A percentile compares a stretch with the other conserved stretches of the same genome.
These are phyloP conservation scores for Glarea lozoyensis DNA, from an alignment of 495 filamentous ascomycete species.

Conservation along the genomic window DNA sequence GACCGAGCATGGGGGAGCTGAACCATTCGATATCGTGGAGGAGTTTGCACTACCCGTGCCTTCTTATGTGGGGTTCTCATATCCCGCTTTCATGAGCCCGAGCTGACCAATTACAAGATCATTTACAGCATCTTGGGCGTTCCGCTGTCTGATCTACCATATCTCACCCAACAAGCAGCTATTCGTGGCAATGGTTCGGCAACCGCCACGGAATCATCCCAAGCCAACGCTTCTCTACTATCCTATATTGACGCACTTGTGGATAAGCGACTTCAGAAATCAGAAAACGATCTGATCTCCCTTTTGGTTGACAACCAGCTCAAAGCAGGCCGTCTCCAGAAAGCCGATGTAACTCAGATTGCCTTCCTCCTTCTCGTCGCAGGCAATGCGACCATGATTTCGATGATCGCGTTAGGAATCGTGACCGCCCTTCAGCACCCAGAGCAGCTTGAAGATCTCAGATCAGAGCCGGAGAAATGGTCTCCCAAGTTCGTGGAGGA, in stretches of 20 bases:
- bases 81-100: background rate
- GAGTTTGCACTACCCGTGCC: slow-evolving; percentile 35
- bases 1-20: slow-evolving; percentile 21
- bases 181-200: slow-evolving; percentile 35
- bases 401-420: slow-evolving; percentile 37
- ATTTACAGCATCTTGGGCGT: slow-evolving; percentile 40
- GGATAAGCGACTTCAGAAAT: slow-evolving; percentile 26
- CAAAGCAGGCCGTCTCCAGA: slow-evolving; percentile 27
- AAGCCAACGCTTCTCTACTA: slow-evolving; percentile 30
- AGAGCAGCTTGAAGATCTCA: slow-evolving; percentile 27
- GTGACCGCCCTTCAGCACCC: slow-evolving; percentile 31
- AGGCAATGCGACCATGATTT: slow-evolving; percentile 40
- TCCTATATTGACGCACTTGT: slow-evolving; percentile 29
- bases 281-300: slow-evolving; percentile 34
- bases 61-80: slow-evolving; percentile 28
- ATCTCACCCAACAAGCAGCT: slow-evolving; percentile 30
- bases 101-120: slow-evolving; percentile 22
- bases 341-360: slow-evolving; percentile 31
- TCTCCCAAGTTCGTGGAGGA: slow-evolving; percentile 32
- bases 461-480: slow-evolving; percentile 23
- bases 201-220: slow-evolving; percentile 31
- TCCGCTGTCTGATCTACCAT: slow-evolving; percentile 35
- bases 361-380: slow-evolving; percentile 37
- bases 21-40: slow-evolving; percentile 33
- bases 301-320: slow-evolving; percentile 31